Base-by-base conservation (phyloP, 2,329 filamentous ascomycete genomes). In the Huntiella bhutanensis region DNA sequence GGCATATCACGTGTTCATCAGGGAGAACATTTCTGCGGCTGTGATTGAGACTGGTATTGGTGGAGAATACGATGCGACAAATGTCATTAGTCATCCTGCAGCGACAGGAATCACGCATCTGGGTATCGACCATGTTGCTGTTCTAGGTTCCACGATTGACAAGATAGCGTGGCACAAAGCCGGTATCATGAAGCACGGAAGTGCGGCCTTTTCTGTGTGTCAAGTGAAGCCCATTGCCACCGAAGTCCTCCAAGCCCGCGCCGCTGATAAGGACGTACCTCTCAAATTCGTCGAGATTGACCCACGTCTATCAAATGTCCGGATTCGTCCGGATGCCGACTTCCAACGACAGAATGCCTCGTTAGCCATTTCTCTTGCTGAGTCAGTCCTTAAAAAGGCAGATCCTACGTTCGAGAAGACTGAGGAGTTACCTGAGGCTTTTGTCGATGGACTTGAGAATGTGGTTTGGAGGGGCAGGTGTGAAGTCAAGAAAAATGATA, bases 391-490 rank as follows among this genome's bases (percentile, higher is more conserved):
- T 32, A 51, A 56, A 15, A 69, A 61, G 51, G 52, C 75, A 3
- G 63, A 64, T n/a, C 53, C 63, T 0, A 33, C 48, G 4, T 57
- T 63, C 22, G 51, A 49, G 0, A 35, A 52, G 0, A 52, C 55
- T 8, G 49, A 51, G 0, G 51, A 56, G 3, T 61, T 88, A 3
- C 74, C 82, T 0, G 58, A 62, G 8, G 70, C 77, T 52, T 82
- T 95, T 56, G 64, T 76, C 17, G 66, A 71, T 11, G 91, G 86
- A 0, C 65, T 98, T 1, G 77, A 88, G 57, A 63, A 74, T 53
- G 80, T 85, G 2, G 73, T 76, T 2, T 82, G 86, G 65, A 73
- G 85, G 36, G 91, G 88, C 3, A 72, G 91, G 40, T 95, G 87
- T 57, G 74, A 80, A 53, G 63, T 69, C 36, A 74, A 70, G 54